Evolutionary conservation across 2,329 filamentous ascomycete genomes (phyloP), one percentile per base, ranked within the genome.

Genomic region (Pezicula neosporulosa): DNA sequence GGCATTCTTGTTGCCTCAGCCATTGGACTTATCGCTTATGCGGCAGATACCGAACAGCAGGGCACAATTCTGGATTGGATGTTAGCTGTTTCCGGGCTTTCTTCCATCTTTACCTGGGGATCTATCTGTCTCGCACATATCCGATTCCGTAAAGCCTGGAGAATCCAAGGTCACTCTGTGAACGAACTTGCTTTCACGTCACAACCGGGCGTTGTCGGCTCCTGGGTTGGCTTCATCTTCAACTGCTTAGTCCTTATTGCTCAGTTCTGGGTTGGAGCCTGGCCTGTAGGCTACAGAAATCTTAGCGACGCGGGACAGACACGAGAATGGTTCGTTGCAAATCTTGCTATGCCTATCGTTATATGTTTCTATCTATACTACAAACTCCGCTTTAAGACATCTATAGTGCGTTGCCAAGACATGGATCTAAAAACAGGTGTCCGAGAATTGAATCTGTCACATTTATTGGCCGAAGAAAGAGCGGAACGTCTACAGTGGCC

Each of bases 71-170:
- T 96, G 57, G 78, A 82, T 62, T 96, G 92, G 91, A 82, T 96
- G 68, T 77, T 89, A 39, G 81, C 87, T 53, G 77, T 90, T 44
- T 89, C 86, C 1, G 87, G 85, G 44, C 77, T 91, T 21, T 87
- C 85, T 9, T 85, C 81, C 43, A 80, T 90, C 65, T 89, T 92
- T 72, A 91, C 87, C 5, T 92, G 89, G 89, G 82, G 78, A 50
- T 88, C 88, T 58, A 93, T 96, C 68, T 96, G 90, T 68, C 73
- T 95, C n/a, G 82, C 87, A 21, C 92, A 97, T 70, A 95, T 97
- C 65, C 90, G 91, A 50, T 97, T 97, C 80, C 89, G 92, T 56
- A 72, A 73, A 24, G 89, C 85, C n/a, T 96, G 90, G 90, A 77
- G 75, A 42, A 64, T 72, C 12, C 81, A 85, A 55, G 88, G 87